Percentiles rank a stretch among this genome's conserved stretches.
Conservation (phyloP, 371 early-diverging fungal genomes). For the Batkoa obscura region DNA sequence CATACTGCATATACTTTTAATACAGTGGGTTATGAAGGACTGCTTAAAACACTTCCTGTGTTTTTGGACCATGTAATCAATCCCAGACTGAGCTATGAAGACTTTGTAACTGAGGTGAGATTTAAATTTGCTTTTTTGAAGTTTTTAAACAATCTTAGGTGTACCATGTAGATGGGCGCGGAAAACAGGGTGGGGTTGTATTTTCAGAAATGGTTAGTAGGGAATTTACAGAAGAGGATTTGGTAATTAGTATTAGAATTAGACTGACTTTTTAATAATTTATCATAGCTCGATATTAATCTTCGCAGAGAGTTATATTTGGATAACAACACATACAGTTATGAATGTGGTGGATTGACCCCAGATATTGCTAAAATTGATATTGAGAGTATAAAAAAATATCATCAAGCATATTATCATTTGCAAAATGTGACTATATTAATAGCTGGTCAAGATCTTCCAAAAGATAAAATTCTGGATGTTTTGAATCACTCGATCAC, state of each 20-base stretch:
- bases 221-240: slow-evolving; percentile 42
- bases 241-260: slow-evolving; percentile 9
- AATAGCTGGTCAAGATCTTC: slow-evolving; percentile 28
- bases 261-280: neutral
- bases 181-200: slow-evolving; percentile 54
- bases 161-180: slow-evolving; percentile 41
- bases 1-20: slow-evolving; percentile 51
- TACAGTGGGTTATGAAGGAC: slow-evolving; percentile 34
- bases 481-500: slow-evolving; percentile 8
- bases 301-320: slow-evolving; percentile 26
- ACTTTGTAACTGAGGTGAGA: slow-evolving; percentile 36
- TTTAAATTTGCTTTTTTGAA: neutral
- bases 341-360: slow-evolving; percentile 54
- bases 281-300: slow-evolving; percentile 12
- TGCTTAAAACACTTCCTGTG: slow-evolving; percentile 31
- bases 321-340: slow-evolving; percentile 27
- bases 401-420: slow-evolving; percentile 42
- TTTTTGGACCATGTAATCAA: slow-evolving; percentile 54
- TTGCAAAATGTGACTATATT: slow-evolving; percentile 38
- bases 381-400: slow-evolving; percentile 42
- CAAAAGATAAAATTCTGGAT: slow-evolving; percentile 18
- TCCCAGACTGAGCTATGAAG: slow-evolving; percentile 39
- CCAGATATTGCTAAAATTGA: slow-evolving; percentile 37
- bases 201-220: slow-evolving; percentile 60
- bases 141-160: slow-evolving; percentile 9